These are phyloP conservation scores for Rhodotorula sp. DNA, from an alignment of 1,284 basidiomycete genomes.

Conservation along the genomic window DNA sequence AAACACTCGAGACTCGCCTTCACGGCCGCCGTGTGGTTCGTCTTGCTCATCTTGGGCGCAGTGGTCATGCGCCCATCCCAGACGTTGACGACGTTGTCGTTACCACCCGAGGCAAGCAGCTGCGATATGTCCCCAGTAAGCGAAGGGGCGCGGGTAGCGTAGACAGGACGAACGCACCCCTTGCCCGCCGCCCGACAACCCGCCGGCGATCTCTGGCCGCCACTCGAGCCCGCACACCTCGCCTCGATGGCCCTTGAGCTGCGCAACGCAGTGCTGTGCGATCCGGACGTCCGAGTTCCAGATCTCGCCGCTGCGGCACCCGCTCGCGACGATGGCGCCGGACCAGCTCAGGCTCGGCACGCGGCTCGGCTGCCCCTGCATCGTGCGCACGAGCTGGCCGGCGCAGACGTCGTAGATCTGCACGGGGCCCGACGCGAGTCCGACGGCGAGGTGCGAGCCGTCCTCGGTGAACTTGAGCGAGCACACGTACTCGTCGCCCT, in stretches of 20 bases:
- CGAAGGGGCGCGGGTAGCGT: no score
- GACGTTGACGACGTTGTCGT: conserved; percentile 94
- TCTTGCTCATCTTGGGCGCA: conserved; percentile 71
- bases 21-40: conserved; percentile 90
- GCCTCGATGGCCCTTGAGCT: conserved; percentile 80
- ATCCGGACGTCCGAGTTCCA: conserved; percentile 92
- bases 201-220: conserved; percentile 43
- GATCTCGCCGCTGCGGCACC: conserved; percentile 86
- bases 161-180: conserved; percentile 24
- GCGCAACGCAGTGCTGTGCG: conserved; percentile 82
- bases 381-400: conserved; percentile 78
- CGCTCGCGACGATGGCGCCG: conserved; percentile 79
- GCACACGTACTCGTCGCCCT: conserved; percentile 67
- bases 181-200: conserved; percentile 42
- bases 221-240: conserved; percentile 71
- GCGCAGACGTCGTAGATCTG: conserved; percentile 94
- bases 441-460: conserved; percentile 82
- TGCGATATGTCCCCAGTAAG: no score
- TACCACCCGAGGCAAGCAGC: conserved; percentile 88
- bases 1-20: conserved; percentile 61
- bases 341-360: conserved; percentile 82
- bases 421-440: conserved; percentile 79
- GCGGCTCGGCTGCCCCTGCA: conserved; percentile 76
- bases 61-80: conserved; percentile 83
- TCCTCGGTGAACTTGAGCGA: conserved; percentile 84